Base-by-base conservation (phyloP, 108 stramenopile species). In the Cyclotella baltica region DNA sequence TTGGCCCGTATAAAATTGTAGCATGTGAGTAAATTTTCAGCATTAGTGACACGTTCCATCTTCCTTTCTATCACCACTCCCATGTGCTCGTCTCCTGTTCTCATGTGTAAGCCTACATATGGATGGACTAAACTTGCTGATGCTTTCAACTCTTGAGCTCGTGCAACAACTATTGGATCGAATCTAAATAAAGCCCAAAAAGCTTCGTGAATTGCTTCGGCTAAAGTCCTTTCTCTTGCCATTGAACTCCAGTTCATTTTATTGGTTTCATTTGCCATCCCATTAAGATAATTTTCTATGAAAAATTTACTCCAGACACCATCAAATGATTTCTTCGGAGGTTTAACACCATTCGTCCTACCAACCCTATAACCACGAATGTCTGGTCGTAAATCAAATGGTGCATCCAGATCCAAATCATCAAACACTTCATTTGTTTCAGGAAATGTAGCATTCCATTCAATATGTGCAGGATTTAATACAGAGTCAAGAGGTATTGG, bases 381-480 rank as follows among this genome's bases (percentile, higher is more conserved):
- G 30, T 62, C 31, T 33, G 31, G 33, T 36, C 34, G 1, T 20
- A 62, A 15, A 0, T 25, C 31, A 25, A 62, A 15, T 0, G 8
- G 19, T 19, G 10, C n/a, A 22, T 52, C n/a, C 4, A 2, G 27
- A 16, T 36, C 10, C 59, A 62, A 35, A 35, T 62, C 59, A 25
- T 1, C 18, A 20, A 62, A 11, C 2, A 35, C 31, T 1, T 35
- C 19, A 16, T 16, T 1, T 62, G 59, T 62, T 25, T 62, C 59
- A 1, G 59, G 59, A 62, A 62, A 35, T 16, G 59, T 5, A 5
- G 33, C 59, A 35, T 62, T 62, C 59, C 59, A 62, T 20, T 62
- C 59, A 33, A 62, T 62, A 62, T 62, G 18, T 33, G 59, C 1
- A 2, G 59, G 59, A 25, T 34, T 62, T 11, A 62, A 62, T 25